phyloP scores from a whole-genome alignment of 1,284 basidiomycete species.

The Marasmius oreades region DNA sequence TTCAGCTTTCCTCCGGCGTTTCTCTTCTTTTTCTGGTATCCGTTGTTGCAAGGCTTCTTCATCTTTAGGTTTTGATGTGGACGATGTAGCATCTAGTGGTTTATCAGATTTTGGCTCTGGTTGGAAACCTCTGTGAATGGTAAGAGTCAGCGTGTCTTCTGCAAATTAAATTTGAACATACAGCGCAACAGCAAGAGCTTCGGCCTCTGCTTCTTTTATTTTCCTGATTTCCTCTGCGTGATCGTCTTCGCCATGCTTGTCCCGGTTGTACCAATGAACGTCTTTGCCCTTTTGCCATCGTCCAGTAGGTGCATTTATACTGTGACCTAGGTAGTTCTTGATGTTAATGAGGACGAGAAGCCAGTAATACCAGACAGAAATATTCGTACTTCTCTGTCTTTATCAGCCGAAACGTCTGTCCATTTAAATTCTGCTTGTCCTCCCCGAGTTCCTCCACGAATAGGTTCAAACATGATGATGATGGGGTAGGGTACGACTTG shows the following conservation, averaged over 20 bases:
- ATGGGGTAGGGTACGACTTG: no score
- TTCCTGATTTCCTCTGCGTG: slow-evolving; percentile 69
- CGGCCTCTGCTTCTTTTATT: slow-evolving; percentile 84
- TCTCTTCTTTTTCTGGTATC: slow-evolving; percentile 53
- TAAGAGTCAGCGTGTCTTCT: neutral
- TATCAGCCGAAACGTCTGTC: slow-evolving; percentile 86
- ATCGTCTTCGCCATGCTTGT: slow-evolving; percentile 44
- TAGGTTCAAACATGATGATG: slow-evolving; percentile 68
- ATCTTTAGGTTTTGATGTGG: slow-evolving; percentile 19
- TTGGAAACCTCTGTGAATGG: slow-evolving; percentile 55
- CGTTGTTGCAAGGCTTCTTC: slow-evolving; percentile 25
- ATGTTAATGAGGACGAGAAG: neutral
- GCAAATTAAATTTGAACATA: slow-evolving; percentile 33
- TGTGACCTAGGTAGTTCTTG: slow-evolving; percentile 88
- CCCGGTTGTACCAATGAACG: slow-evolving; percentile 88
- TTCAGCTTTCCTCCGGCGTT: slow-evolving; percentile 52
- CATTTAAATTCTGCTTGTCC: slow-evolving; percentile 92
- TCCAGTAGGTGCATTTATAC: slow-evolving; percentile 89
- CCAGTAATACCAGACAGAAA: neutral
- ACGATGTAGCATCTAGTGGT: slow-evolving; percentile 7
- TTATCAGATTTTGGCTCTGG: slow-evolving; percentile 39
- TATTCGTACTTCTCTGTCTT: slow-evolving; percentile 76
- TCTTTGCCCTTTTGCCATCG: slow-evolving; percentile 96
- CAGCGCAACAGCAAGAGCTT: slow-evolving; percentile 79
- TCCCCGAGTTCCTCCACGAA: slow-evolving; percentile 81